Base-by-base conservation (phyloP, 805 yeast genomes). In the Yarrowia sp. region DNA sequence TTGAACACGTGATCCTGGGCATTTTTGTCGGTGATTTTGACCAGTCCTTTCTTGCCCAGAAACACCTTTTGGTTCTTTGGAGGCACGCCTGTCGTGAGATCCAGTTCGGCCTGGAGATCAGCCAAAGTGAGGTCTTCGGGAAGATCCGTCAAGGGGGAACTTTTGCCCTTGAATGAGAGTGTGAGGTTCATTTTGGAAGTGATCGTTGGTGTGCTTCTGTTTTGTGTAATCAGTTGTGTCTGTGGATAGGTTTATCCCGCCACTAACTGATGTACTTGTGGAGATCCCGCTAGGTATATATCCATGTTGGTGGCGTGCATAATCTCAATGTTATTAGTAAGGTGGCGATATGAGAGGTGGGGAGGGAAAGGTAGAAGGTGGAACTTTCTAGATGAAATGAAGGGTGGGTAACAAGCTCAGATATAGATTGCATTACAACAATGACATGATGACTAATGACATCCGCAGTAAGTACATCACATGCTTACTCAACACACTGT, bases 1-100 rank as follows among this genome's bases (percentile, higher is more conserved):
- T 63, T 26, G 48, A 63, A 49, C 40, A 63, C 67, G 19, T 72
- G 48, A 26, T 71, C 59, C 40, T 56, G 58, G 36, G 67, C 71
- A 49, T 70, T 67, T 36, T 52, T 69, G 42, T 67, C 72, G 50
- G 50, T 52, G 3, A 70, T 65, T 63, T 70, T 73, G 38, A 74
- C 71, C 42, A 73, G 67, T 12, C 77, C 78, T 15, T 70, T 70
- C 32, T 73, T 74, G 36, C 78, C 75, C 5, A 73, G 72, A 48
- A 77, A 70, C 45, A 77, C 72, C 70, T 76, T 77, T 65, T 76
- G 78, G 70, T 73, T 70, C 15, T 72, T 74, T 8, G 73, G 55
- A 4, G 79, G 75, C 14, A 77, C 73, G n/a, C 69, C 72, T 2
- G 79, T 75, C 22, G 73, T 70, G 14, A 64, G 61, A 59, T 75